Percentiles rank a stretch among this genome's conserved stretches.
These are phyloP conservation scores for Trichoderma gamsii DNA, from an alignment of 495 filamentous ascomycete genomes.

Conservation along the genomic window DNA sequence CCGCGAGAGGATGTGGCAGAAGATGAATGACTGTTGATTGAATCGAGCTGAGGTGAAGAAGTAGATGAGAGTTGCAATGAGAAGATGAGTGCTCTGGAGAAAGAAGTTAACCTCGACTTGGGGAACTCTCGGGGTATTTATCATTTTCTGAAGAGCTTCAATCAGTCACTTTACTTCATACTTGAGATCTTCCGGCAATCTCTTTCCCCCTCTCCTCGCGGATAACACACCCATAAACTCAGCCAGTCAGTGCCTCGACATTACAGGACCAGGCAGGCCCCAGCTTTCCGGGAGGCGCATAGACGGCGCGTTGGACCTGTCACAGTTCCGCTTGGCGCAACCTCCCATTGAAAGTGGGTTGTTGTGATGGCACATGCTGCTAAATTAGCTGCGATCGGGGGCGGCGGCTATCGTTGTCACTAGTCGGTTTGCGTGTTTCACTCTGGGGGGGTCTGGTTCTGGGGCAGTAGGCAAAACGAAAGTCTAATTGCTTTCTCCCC, in stretches of 20 bases:
- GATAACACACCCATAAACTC: too few species aligned
- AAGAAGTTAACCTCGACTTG: too few species aligned
- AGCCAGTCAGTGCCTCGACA: too few species aligned
- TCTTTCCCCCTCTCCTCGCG: too few species aligned
- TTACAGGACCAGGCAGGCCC: background rate
- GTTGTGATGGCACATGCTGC: background rate
- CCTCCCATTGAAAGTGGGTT: background rate
- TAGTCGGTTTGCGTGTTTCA: background rate
- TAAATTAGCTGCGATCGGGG: constrained; percentile 1
- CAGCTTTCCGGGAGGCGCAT: background rate
- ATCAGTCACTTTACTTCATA: too few species aligned
- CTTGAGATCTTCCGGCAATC: too few species aligned
- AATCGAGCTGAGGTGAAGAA: background rate
- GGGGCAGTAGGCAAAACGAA: background rate
- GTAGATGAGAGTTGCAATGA: background rate
- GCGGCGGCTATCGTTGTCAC: constrained; percentile 5
- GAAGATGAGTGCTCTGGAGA: too few species aligned
- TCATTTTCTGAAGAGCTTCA: too few species aligned
- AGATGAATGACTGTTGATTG: background rate
- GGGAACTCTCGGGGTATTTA: too few species aligned
- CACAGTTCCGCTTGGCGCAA: background rate
- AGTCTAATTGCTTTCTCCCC: background rate
- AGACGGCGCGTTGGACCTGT: background rate
- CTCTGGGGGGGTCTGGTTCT: background rate
- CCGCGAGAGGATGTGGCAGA: too few species aligned